phyloP scores from a whole-genome alignment of 192 early-diverging fungal species.

The Coemansia sp. region DNA sequence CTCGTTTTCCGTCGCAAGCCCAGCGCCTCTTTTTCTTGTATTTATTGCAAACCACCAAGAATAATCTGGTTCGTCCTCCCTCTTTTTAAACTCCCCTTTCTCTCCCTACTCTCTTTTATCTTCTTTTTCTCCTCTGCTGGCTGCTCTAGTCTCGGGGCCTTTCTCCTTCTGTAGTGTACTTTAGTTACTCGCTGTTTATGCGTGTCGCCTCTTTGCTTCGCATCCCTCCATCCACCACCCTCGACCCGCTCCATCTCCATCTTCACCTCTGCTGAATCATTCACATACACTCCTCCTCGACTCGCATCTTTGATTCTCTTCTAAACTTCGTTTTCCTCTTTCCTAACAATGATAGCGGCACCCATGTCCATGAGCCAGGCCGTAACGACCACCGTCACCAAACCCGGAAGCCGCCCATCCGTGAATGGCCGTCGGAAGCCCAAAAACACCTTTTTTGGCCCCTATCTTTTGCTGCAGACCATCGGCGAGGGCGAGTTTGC shows the following conservation, averaged over 20 bases:
- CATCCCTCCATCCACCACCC: too few relatives aligned
- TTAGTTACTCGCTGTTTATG: neutral
- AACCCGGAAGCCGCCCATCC: conserved; percentile 34
- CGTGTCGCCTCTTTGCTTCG: neutral
- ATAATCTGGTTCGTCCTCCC: conserved; percentile 4
- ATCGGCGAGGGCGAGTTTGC: conserved; percentile 98
- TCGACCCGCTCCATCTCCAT: too few relatives aligned
- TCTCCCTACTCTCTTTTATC: conserved; percentile 1
- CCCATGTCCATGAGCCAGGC: conserved; percentile 53
- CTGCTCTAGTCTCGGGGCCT: conserved; percentile 5
- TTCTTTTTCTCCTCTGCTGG: conserved; percentile 15
- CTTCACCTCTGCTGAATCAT: too few relatives aligned
- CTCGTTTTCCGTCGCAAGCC: neutral
- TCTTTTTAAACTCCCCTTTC: neutral
- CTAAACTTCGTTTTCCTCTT: conserved; percentile 4
- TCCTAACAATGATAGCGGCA: conserved; percentile 38
- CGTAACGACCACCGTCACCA: conserved; percentile 41
- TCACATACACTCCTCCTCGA: too few relatives aligned
- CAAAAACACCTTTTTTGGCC: conserved; percentile 71
- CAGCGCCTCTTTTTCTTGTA: neutral
- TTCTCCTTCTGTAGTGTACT: neutral
- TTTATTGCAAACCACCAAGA: neutral
- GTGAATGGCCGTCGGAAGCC: conserved; percentile 43
- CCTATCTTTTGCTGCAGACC: conserved; percentile 92
- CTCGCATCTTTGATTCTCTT: too few relatives aligned